A percentile compares a stretch with the other conserved stretches of the same genome.
Evolutionary conservation across 768 basidiomycete species (phyloP).

Genomic region (Tylopilus balloui): DNA sequence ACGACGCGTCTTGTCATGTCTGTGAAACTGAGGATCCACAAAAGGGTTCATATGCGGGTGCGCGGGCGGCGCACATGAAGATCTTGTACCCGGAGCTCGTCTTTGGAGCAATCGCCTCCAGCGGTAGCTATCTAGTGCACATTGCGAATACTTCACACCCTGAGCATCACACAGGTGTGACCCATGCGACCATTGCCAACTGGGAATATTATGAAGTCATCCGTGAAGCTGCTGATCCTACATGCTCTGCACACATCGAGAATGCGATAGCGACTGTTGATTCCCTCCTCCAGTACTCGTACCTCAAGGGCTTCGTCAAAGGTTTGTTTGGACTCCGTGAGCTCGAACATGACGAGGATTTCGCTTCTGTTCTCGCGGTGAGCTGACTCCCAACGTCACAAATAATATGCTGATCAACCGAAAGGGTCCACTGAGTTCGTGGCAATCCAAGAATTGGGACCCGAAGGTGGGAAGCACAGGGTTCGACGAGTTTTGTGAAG

Average conservation of each 20-base stretch:
- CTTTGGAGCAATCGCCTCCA: constrained; percentile 85
- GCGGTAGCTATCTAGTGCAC: constrained; percentile 44
- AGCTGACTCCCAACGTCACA: constrained; percentile 22
- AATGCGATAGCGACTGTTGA: constrained; percentile 60
- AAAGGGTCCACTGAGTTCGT: constrained; percentile 59
- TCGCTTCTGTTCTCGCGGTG: constrained; percentile 64
- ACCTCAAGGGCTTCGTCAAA: constrained; percentile 55
- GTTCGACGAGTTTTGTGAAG: constrained; percentile 68
- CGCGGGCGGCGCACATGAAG: constrained; percentile 88
- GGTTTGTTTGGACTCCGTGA: constrained; percentile 68
- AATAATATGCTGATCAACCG: constrained; percentile 1
- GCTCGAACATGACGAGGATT: constrained; percentile 72
- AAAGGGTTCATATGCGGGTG: constrained; percentile 88
- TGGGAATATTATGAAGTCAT: constrained; percentile 91
- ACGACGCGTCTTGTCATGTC: neutral
- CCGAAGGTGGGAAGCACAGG: constrained; percentile 54
- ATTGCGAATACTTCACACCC: neutral
- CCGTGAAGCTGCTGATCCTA: constrained; percentile 59
- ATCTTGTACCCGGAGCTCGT: constrained; percentile 85
- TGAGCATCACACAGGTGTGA: constrained; percentile 53
- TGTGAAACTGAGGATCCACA: constrained; percentile 1
- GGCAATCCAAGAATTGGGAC: constrained; percentile 91
- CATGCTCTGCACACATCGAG: constrained; percentile 56
- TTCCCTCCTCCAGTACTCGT: constrained; percentile 45
- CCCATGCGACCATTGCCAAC: constrained; percentile 74